Percentiles rank a stretch among this genome's conserved stretches.
Conservation (phyloP, 345 rosid species). For the Rhodamnia argentea region DNA sequence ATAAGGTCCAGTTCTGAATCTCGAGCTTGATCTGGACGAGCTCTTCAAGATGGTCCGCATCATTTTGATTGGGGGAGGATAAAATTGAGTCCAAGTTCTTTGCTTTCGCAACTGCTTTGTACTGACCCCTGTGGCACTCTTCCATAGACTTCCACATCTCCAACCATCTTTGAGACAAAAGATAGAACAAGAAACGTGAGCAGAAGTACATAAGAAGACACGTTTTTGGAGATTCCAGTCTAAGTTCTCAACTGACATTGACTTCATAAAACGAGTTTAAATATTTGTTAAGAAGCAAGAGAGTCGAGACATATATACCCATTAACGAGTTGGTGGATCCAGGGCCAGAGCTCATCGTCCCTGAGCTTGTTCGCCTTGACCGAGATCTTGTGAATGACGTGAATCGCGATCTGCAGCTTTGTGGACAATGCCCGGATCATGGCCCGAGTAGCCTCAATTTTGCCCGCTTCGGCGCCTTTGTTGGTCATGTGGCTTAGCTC, state of each 20-base stretch:
- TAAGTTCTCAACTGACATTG: neutral
- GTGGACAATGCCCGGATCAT: constrained; percentile 34
- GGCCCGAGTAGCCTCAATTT: constrained; percentile 27
- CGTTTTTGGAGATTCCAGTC: neutral
- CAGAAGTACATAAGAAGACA: no score
- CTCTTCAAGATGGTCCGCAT: constrained; percentile 13
- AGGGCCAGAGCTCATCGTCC: constrained; percentile 63
- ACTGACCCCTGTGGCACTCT: constrained; percentile 23
- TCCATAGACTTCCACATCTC: constrained; percentile 28
- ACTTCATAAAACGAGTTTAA: neutral
- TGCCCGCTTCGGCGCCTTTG: constrained; percentile 25
- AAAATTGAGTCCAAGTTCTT: constrained; percentile 8
- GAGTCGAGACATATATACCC: constrained; percentile 24
- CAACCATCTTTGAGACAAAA: constrained; percentile 7
- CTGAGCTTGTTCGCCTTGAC: constrained; percentile 33
- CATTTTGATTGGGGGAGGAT: constrained; percentile 1
- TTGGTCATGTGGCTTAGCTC: constrained; percentile 31
- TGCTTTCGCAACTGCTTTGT: constrained; percentile 12
- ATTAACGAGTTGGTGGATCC: constrained; percentile 30
- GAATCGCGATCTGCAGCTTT: constrained; percentile 44
- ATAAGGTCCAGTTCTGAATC: constrained; percentile 40
- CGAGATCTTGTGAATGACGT: constrained; percentile 51
- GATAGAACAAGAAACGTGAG: neutral
- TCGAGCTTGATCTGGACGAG: constrained; percentile 46
- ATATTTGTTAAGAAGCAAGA: neutral